Percentiles rank a stretch among this genome's conserved stretches.
These are phyloP conservation scores for Teunomyces lycoperdinae DNA, from an alignment of 805 yeast species.

Conservation along the genomic window DNA sequence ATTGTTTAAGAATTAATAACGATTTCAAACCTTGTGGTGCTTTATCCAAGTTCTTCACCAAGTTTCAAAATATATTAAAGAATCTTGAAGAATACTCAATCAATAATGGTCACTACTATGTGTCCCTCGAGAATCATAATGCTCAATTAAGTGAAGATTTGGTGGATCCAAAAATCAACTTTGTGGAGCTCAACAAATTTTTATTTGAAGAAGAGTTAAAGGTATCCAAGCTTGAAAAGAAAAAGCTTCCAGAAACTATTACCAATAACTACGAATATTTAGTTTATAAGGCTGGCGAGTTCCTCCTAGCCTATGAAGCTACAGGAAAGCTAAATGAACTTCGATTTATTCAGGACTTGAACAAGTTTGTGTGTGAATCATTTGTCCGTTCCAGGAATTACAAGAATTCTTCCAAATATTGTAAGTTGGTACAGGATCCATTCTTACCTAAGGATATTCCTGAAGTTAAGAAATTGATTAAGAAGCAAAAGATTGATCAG, in stretches of 20 bases:
- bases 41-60: constrained; percentile 51
- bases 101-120: constrained; percentile 25
- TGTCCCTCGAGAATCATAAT: constrained; percentile 22
- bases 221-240: constrained; percentile 26
- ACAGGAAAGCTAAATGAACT: constrained; percentile 11
- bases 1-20: constrained; percentile 75
- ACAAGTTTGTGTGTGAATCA: constrained; percentile 41
- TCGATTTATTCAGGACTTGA: constrained; percentile 29
- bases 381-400: constrained; percentile 23
- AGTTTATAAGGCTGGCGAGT: constrained; percentile 29
- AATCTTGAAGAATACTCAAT: constrained; percentile 45
- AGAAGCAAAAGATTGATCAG: constrained; percentile 29
- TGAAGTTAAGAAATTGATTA: constrained; percentile 35
- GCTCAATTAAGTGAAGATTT: constrained; percentile 12
- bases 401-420: constrained; percentile 20
- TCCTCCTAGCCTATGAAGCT: constrained; percentile 16
- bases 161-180: constrained; percentile 20
- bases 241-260: constrained; percentile 24
- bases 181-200: constrained; percentile 17
- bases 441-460: constrained; percentile 41
- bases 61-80: constrained; percentile 38
- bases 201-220: constrained; percentile 26
- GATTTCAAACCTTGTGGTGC: constrained; percentile 61
- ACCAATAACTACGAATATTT: constrained; percentile 45
- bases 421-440: constrained; percentile 18